Evolutionary conservation across 176 grass and related monocot species (phyloP), one percentile per base, ranked within the genome.

Genomic region (Avena eriantha): DNA sequence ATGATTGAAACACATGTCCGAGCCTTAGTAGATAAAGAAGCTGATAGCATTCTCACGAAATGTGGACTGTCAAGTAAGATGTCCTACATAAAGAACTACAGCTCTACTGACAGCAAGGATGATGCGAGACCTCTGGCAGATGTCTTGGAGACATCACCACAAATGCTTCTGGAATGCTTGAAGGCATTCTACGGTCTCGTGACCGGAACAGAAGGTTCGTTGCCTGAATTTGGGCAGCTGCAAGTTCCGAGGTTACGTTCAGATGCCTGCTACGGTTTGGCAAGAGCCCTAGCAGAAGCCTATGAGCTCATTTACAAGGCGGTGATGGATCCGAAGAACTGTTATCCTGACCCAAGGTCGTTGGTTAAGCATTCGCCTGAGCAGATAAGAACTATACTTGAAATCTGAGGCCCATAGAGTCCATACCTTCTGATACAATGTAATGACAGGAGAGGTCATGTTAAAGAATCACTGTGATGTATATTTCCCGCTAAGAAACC

Each of bases 351-450:
- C 82, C 88, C 97, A 11, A 91, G 92, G 83, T 91, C 84, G 10
- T 87, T 96, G 87, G 88, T 88, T 56, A 99, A 93, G 69, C 97
- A 99, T 86, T 91, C 94, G 18, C 97, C 97, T 21, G 88, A 91
- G 43, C 94, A 99, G 75, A 96, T 99, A 73, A 90, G 94, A 79
- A 99, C 97, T 39, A 96, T 99, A 88, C 74, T 99, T 75, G 97
- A 89, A 84, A 96, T 96, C 63, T 99, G 87, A 94, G 69, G 51
- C 69, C 21, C 81, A 55, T 69, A 19, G n/a, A 36, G 23, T 36
- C 16, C 63, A 59, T 69, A 39, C 46, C 35, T 82, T 69, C 70
- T 33, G 21, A 18, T 76, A 79, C 68, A 68, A 18, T 80, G 29
- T 69, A 76, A 50, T 29, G 82, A 69, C 85, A 73, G 53, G 29